Evolutionary conservation across 805 yeast species (phyloP).

Genomic region (Ogataea allantospora): DNA sequence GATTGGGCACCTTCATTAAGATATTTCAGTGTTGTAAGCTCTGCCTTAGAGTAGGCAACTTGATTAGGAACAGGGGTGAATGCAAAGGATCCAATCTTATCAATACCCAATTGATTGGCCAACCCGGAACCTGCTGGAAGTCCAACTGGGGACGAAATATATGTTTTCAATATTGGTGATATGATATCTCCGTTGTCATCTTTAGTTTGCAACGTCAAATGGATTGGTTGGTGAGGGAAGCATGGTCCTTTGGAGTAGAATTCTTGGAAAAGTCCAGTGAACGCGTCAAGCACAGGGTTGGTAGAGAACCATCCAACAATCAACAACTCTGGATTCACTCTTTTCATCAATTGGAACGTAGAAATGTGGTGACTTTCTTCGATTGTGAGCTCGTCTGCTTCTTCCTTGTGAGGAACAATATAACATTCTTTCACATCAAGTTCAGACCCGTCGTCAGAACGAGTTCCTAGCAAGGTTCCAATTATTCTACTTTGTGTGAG

Average conservation of each 20-base stretch:
- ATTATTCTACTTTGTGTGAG: constrained; percentile 58
- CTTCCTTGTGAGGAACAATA: constrained; percentile 77
- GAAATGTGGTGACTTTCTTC: constrained; percentile 74
- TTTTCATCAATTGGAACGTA: constrained; percentile 68
- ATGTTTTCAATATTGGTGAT: constrained; percentile 62
- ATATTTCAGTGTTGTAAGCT: constrained; percentile 54
- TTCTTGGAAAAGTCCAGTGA: constrained; percentile 77
- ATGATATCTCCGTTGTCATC: constrained; percentile 45
- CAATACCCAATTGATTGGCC: constrained; percentile 38
- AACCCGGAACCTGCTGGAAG: constrained; percentile 39
- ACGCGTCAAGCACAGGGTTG: constrained; percentile 57
- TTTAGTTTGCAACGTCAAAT: constrained; percentile 66
- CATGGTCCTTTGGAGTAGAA: constrained; percentile 74
- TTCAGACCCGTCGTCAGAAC: constrained; percentile 80
- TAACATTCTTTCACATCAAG: constrained; percentile 73
- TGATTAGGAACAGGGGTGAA: constrained; percentile 76
- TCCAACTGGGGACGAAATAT: constrained; percentile 75
- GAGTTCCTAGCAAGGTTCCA: constrained; percentile 77
- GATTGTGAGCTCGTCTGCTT: constrained; percentile 71
- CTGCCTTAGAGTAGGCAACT: constrained; percentile 55
- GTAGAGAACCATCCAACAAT: constrained; percentile 86
- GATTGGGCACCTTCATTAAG: constrained; percentile 39
- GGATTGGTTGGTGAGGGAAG: constrained; percentile 73
- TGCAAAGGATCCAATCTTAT: constrained; percentile 49
- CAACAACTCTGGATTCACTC: constrained; percentile 72